Evolutionary conservation across 768 basidiomycete species (phyloP).

Genomic region (Cystofilobasidium capitatum): DNA sequence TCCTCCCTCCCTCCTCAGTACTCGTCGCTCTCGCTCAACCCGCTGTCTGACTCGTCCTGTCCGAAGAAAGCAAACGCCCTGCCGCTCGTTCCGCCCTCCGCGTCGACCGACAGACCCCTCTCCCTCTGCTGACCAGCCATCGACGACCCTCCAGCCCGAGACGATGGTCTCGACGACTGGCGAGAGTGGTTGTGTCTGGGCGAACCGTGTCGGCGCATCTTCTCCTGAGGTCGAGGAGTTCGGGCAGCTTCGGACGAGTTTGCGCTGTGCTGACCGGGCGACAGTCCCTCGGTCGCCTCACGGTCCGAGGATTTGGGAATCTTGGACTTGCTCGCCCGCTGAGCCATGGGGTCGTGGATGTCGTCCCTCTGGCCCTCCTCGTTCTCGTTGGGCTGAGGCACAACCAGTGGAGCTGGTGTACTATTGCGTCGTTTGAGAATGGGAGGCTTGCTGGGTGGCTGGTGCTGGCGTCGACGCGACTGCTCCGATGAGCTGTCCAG

Average conservation of each 20-base stretch:
- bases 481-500: slow-evolving; percentile 28
- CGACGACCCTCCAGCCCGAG: background rate
- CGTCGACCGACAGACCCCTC: background rate
- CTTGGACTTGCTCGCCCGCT: slow-evolving; percentile 7
- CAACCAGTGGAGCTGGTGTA: background rate
- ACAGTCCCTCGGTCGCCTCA: background rate
- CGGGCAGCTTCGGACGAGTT: background rate
- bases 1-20: background rate
- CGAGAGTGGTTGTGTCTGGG: background rate
- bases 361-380: slow-evolving; percentile 51
- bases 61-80: slow-evolving; percentile 26
- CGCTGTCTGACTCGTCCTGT: slow-evolving; percentile 18
- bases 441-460: background rate
- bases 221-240: slow-evolving; percentile 4
- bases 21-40: slow-evolving; percentile 14
- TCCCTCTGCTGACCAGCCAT: background rate
- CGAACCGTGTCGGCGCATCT: slow-evolving; percentile 6
- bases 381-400: slow-evolving; percentile 34
- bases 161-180: background rate
- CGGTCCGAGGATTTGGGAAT: slow-evolving; percentile 4
- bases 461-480: slow-evolving; percentile 19
- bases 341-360: slow-evolving; percentile 37
- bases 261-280: background rate
- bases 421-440: background rate
- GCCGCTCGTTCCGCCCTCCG: background rate